Percentiles rank a stretch among this genome's conserved stretches.
Evolutionary conservation across 2,329 filamentous ascomycete species (phyloP).

Genomic region (Aspergillus pseudotamarii): DNA sequence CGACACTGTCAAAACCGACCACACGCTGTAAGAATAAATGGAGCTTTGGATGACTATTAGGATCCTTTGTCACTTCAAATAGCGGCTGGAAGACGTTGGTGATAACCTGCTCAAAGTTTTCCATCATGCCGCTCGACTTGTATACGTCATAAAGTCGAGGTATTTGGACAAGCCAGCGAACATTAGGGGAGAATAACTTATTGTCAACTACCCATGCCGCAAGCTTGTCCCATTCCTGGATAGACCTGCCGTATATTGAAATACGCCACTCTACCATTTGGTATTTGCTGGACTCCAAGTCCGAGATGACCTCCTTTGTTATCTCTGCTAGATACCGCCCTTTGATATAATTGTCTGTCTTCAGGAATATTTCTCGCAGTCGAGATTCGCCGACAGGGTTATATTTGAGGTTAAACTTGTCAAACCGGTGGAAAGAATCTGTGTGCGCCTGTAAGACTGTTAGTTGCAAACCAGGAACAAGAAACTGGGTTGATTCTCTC

Average conservation of each 20-base stretch:
- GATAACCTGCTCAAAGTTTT: conserved; percentile 86
- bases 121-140: conserved; percentile 83
- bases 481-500: not conserved
- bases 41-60: conserved; percentile 83
- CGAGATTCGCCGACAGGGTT: conserved; percentile 96
- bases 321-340: conserved; percentile 96
- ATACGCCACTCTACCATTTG: conserved; percentile 99
- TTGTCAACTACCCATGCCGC: conserved; percentile 98
- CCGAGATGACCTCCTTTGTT: conserved; percentile 94
- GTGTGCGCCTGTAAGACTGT: conserved; percentile 71
- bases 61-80: conserved; percentile 91
- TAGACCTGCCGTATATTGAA: conserved; percentile 88
- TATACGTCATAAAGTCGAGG: conserved; percentile 95
- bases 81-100: conserved; percentile 90
- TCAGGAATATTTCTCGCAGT: conserved; percentile 94
- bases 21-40: conserved; percentile 94
- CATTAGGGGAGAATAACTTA: conserved; percentile 96
- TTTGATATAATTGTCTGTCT: conserved; percentile 97
- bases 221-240: conserved; percentile 97
- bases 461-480: conserved; percentile 7
- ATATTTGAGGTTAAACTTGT: conserved; percentile 99
- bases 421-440: conserved; percentile 97
- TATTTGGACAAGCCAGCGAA: conserved; percentile 95
- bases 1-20: conserved; percentile 95
- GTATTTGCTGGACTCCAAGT: conserved; percentile 98